Evolutionary conservation across 139 green algal species (phyloP), one percentile per base, ranked within the genome.

Genomic region (Nannochloris sp.): DNA sequence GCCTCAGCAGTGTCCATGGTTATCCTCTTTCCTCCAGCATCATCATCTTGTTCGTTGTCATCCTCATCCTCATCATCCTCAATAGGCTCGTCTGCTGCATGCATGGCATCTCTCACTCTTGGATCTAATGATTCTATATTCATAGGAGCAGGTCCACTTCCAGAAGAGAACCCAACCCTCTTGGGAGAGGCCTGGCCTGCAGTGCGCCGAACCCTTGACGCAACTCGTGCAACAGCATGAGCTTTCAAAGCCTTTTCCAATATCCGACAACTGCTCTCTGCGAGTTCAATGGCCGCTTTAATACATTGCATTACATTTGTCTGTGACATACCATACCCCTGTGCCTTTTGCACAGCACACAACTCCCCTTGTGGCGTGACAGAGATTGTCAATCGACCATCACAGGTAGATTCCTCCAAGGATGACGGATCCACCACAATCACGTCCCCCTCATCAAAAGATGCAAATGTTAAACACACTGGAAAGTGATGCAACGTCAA

Each of bases 401-500:
- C n/a, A 1, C 57, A 61, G 5, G 81, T 78, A 9, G 75, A 76
- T 69, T 87, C 85, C 78, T 96, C 90, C 44, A 80, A 76, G n/a
- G 80, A 24, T 23, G 7, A 79, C 15, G 90, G 88, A 58, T 96
- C 90, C 37, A 90, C 57, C n/a, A 78, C 75, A 43, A 89, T 15
- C 21, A 72, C 24, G 40, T 79, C 62, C 2, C 82, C 78, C n/a
- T 64, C 75, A 44, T 83, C 70, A 67, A 92, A 95, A 19, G 90
- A 75, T 2, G 75, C 87, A 67, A 95, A 92, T 4, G 80, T 88
- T 55, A 93, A 57, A 3, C 83, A 71, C 24, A 96, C 55, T 1
- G 90, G 90, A 25, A 88, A 72, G 68, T 95, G 89, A 76, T 96
- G 90, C 29, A 96, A 74, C 44, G 70, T 89, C 44, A 96, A 85